A percentile compares a stretch with the other conserved stretches of the same genome.
Evolutionary conservation across 805 yeast genomes (phyloP).

Genomic region (Vanderwaltozyma polyspora): DNA sequence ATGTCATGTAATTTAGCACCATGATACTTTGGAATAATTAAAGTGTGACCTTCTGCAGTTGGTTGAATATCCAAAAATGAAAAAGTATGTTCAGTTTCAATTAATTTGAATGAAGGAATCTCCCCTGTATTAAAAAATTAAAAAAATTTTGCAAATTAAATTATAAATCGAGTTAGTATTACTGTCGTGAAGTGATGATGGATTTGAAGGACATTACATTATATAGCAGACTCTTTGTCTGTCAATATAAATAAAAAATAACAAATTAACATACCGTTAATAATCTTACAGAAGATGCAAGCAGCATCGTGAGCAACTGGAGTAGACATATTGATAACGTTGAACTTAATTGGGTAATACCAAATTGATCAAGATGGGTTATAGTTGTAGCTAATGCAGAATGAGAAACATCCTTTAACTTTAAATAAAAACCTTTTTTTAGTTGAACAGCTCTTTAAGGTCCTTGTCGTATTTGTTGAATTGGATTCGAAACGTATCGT

Average conservation of each 20-base stretch:
- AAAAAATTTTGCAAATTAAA: not conserved
- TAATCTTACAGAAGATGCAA: constrained; percentile 89
- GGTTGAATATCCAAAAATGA: constrained; percentile 94
- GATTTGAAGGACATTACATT: too few species aligned
- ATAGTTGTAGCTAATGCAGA: too few species aligned
- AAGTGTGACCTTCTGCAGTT: constrained; percentile 75
- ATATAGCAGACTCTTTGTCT: too few species aligned
- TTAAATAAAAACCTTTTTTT: too few species aligned
- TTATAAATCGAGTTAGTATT: not conserved
- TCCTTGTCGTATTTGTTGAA: too few species aligned
- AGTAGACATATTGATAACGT: constrained; percentile 10
- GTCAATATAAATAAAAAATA: too few species aligned
- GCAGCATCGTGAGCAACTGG: constrained; percentile 35
- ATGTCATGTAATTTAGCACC: constrained; percentile 87
- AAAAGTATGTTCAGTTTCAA: constrained; percentile 71
- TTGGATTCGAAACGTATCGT: too few species aligned
- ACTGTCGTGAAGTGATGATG: too few species aligned
- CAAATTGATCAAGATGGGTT: too few species aligned
- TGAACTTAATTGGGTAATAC: too few species aligned
- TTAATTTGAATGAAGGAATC: constrained; percentile 82
- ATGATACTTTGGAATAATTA: constrained; percentile 86
- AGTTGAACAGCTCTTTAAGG: too few species aligned
- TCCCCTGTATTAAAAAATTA: constrained; percentile 43
- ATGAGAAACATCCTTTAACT: too few species aligned
- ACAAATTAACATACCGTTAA: constrained; percentile 65